These are phyloP conservation scores for Claviceps citrina DNA, from an alignment of 2,329 filamentous ascomycete species.

Conservation along the genomic window DNA sequence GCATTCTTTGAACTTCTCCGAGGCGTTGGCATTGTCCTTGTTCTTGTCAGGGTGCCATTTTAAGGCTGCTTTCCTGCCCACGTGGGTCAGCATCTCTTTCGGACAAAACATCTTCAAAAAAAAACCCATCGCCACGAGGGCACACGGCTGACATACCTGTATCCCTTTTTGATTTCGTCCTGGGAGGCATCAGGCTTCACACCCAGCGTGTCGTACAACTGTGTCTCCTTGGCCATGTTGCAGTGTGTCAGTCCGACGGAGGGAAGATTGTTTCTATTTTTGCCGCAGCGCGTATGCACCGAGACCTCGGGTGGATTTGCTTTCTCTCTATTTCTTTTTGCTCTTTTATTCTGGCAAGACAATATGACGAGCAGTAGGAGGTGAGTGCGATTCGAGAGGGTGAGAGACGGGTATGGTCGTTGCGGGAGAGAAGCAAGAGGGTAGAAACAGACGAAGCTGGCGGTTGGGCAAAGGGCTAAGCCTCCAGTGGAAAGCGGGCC, in stretches of 20 bases:
- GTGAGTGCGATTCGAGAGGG: no score
- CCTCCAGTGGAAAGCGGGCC: constrained; percentile 7
- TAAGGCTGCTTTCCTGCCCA: constrained; percentile 61
- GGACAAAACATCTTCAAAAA: background rate
- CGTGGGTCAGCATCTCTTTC: background rate
- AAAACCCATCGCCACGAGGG: no score
- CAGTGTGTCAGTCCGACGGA: constrained; percentile 3
- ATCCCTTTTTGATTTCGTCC: constrained; percentile 95
- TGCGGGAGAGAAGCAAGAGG: background rate
- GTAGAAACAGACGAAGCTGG: background rate
- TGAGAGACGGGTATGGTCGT: no score
- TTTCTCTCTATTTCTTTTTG: background rate
- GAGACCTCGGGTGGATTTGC: no score
- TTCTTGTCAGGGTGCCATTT: constrained; percentile 98
- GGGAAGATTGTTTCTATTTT: no score
- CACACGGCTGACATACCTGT: constrained; percentile 45
- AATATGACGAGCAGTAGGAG: no score
- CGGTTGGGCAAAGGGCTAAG: constrained; percentile 1
- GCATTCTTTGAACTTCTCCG: constrained; percentile 95
- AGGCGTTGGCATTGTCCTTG: constrained; percentile 69
- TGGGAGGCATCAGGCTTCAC: constrained; percentile 68
- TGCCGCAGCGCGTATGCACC: no score
- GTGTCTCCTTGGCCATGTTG: constrained; percentile 85
- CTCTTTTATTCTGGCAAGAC: no score
- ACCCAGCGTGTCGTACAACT: constrained; percentile 77